Conservation (phyloP, 495 filamentous ascomycete species). For the Neurospora pannonica region DNA sequence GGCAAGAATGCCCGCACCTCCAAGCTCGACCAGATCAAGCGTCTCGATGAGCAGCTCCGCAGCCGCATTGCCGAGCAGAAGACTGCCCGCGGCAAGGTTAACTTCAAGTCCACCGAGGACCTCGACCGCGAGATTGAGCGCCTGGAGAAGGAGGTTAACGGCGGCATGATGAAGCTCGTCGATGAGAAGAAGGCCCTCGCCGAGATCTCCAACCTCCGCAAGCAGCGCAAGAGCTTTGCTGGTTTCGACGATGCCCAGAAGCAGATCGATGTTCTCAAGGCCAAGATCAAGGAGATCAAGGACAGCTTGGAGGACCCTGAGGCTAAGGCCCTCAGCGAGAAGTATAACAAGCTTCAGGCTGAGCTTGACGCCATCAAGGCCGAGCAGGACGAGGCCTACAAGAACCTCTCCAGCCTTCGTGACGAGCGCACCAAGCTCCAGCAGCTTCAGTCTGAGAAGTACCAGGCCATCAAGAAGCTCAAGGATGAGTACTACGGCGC, state of each 20-base stretch:
- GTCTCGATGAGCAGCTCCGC: constrained; percentile 73
- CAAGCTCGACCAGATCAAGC: constrained; percentile 78
- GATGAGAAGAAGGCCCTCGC: constrained; percentile 90
- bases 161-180: constrained; percentile 81
- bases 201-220: constrained; percentile 72
- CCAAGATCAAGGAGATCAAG: constrained; percentile 73
- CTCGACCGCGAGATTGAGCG: constrained; percentile 70
- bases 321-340: constrained; percentile 73
- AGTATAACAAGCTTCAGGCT: constrained; percentile 68
- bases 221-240: constrained; percentile 82
- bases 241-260: constrained; percentile 74
- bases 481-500: constrained; percentile 77
- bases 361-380: constrained; percentile 84
- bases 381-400: constrained; percentile 80
- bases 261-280: constrained; percentile 73
- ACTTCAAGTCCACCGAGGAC: constrained; percentile 80
- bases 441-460: constrained; percentile 76
- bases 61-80: constrained; percentile 77
- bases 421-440: constrained; percentile 80
- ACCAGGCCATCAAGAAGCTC: constrained; percentile 62
- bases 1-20: constrained; percentile 69
- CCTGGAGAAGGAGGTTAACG: constrained; percentile 75
- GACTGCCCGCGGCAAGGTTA: constrained; percentile 60
- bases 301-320: constrained; percentile 89
- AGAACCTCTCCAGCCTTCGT: constrained; percentile 75